phyloP scores from a whole-genome alignment of 805 yeast species.

The Metahyphopichia silvanorum region DNA sequence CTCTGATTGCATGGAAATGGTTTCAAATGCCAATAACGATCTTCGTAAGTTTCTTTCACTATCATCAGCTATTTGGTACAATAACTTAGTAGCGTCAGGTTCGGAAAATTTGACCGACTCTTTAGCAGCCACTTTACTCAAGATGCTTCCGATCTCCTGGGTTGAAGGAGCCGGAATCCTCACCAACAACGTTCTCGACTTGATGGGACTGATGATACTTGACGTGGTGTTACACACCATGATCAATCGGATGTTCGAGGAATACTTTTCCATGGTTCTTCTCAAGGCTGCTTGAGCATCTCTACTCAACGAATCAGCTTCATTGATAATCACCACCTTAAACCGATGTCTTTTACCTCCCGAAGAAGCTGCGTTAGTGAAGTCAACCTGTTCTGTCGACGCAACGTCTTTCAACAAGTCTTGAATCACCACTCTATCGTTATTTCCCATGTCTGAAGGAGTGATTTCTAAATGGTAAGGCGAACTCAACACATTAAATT shows the following conservation, averaged over 20 bases:
- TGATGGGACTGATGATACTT: constrained; percentile 89
- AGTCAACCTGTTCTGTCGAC: constrained; percentile 92
- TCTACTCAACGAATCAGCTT: constrained; percentile 83
- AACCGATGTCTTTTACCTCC: constrained; percentile 47
- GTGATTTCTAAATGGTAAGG: constrained; percentile 92
- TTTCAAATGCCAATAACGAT: constrained; percentile 76
- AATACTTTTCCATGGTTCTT: constrained; percentile 94
- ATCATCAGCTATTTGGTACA: constrained; percentile 49
- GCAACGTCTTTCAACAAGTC: constrained; percentile 92
- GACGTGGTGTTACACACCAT: constrained; percentile 87
- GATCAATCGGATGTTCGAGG: constrained; percentile 79
- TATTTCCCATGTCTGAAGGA: constrained; percentile 95
- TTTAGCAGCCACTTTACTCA: constrained; percentile 51
- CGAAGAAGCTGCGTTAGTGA: constrained; percentile 46
- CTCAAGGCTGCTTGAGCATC: constrained; percentile 96
- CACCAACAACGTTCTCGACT: constrained; percentile 86
- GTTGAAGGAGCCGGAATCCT: constrained; percentile 79
- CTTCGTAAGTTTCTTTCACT: constrained; percentile 74
- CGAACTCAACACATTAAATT: constrained; percentile 89
- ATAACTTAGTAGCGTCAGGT: constrained; percentile 25
- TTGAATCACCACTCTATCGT: constrained; percentile 92
- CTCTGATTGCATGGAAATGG: constrained; percentile 71
- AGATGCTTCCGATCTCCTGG: constrained; percentile 54
- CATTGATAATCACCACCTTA: constrained; percentile 83
- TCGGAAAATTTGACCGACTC: constrained; percentile 50